phyloP scores from a whole-genome alignment of 2,329 filamentous ascomycete genomes.

The Microdochium paspali region DNA sequence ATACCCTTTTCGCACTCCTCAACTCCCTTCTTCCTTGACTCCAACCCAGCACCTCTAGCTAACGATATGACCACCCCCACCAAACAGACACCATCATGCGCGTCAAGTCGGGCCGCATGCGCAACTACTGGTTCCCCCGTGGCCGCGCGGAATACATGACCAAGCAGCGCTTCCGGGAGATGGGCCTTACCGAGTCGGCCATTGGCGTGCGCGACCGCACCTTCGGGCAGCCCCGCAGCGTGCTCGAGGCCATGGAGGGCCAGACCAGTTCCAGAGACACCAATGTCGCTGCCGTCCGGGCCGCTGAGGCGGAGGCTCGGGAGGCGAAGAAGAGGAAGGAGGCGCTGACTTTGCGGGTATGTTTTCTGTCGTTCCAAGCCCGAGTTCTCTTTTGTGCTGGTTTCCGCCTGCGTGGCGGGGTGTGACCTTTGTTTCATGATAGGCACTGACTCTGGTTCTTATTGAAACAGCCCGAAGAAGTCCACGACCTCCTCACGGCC shows the following conservation, averaged over 20 bases:
- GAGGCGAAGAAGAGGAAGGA: conserved; percentile 14
- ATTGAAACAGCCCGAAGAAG: conserved; percentile 27
- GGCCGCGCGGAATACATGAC: conserved; percentile 24
- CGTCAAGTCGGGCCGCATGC: conserved; percentile 22
- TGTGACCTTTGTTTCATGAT: too few relatives aligned
- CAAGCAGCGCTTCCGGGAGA: conserved; percentile 16
- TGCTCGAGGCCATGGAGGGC: conserved; percentile 7
- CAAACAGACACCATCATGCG: conserved; percentile 21
- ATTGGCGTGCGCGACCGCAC: conserved; percentile 22
- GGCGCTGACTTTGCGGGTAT: conserved; percentile 12
- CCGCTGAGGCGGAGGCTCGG: not conserved
- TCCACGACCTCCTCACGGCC: conserved; percentile 21
- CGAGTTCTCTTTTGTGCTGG: not conserved
- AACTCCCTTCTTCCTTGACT: not conserved
- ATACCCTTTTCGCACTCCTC: conserved; percentile 1
- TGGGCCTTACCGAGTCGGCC: conserved; percentile 19
- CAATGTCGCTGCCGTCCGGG: conserved; percentile 1
- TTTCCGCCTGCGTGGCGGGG: too few relatives aligned
- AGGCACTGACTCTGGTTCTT: too few relatives aligned
- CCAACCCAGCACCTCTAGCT: not conserved
- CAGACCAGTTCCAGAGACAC: not conserved
- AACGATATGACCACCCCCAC: too few relatives aligned
- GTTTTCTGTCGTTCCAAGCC: conserved; percentile 2
- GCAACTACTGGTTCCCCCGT: conserved; percentile 23
- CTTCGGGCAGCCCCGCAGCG: conserved; percentile 12